phyloP scores from a whole-genome alignment of 1,139 yeast genomes.

The Protomyces arabidopsidicola region DNA sequence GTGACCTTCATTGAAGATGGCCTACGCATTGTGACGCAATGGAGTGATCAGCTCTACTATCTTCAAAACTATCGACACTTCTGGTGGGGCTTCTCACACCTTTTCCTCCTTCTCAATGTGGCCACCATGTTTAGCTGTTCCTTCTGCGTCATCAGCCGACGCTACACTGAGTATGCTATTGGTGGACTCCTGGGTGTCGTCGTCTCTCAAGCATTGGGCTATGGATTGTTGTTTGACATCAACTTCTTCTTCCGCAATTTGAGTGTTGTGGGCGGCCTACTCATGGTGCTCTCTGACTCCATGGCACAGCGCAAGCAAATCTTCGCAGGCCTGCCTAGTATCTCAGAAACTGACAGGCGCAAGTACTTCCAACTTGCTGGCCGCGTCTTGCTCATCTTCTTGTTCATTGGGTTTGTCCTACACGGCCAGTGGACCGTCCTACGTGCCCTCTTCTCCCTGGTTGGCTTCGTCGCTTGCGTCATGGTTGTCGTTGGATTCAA shows the following conservation, averaged over 20 bases:
- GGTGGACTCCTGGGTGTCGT: conserved; percentile 68
- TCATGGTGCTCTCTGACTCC: conserved; percentile 86
- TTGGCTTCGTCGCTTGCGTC: conserved; percentile 68
- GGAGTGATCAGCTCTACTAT: conserved; percentile 87
- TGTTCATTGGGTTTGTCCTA: conserved; percentile 81
- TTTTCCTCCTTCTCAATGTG: conserved; percentile 62
- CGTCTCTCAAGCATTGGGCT: conserved; percentile 76
- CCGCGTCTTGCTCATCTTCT: conserved; percentile 73
- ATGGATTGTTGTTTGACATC: conserved; percentile 79
- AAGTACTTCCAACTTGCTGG: conserved; percentile 87
- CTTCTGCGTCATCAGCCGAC: conserved; percentile 64
- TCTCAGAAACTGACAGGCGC: conserved; percentile 68
- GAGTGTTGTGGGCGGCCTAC: conserved; percentile 86
- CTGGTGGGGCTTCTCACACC: conserved; percentile 71
- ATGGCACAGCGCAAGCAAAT: conserved; percentile 42
- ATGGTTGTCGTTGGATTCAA: conserved; percentile 90
- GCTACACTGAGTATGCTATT: conserved; percentile 67
- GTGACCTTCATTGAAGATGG: conserved; percentile 94
- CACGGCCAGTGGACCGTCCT: conserved; percentile 69
- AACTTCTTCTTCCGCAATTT: conserved; percentile 60
- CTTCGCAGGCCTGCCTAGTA: conserved; percentile 87
- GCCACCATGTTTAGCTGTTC: conserved; percentile 70
- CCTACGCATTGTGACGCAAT: conserved; percentile 74
- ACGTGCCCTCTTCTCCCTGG: conserved; percentile 58
- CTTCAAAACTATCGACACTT: conserved; percentile 73